Evolutionary conservation across 345 rosid genomes (phyloP), one percentile per base, ranked within the genome.

Genomic region (Euphorbia pulcherrima): DNA sequence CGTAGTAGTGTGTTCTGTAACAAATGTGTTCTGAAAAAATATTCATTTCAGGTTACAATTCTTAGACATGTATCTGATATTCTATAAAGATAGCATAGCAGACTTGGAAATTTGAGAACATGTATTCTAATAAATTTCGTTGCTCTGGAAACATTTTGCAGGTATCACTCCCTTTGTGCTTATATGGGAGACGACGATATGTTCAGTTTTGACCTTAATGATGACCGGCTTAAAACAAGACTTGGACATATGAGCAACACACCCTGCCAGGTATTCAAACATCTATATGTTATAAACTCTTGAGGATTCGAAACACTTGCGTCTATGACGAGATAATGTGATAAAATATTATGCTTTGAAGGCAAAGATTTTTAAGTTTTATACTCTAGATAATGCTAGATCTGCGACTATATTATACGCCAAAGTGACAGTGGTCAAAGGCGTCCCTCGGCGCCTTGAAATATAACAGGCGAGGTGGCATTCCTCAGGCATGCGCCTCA

Each of bases 151-250:
- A 7, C 37, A 5, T 58, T 64, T 65, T 77, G 73, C 82, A 93
- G 98, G 86, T 91, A 89, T 64, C 79, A 89, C 81, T 94, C 97
- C 48, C 97, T 94, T 65, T 85, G 87, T 79, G 88, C 96, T 28
- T 94, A 89, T 83, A 94, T 89, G 97, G 99, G 99, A 6, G 97
- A 91, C 46, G 97, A 91, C 72, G 99, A 91, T 82, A 82, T 91
- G 89, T 94, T 94, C 83, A 94, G 99, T 77, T 94, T 97, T 39
- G 97, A 94, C 75, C 97, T 94, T 63, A 94, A 78, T 62, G 98
- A 90, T 51, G 90, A 93, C 84, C 98, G 89, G 73, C 83, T 90
- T 72, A 91, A 75, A 89, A 80, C 72, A 76, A 86, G 88, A 77
- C 94, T 94, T 68, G 96, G 99, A 8, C 95, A 89, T 71, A 94